Conservation (phyloP, 352 stramenopile genomes). For the Aphanomyces invadans region DNA sequence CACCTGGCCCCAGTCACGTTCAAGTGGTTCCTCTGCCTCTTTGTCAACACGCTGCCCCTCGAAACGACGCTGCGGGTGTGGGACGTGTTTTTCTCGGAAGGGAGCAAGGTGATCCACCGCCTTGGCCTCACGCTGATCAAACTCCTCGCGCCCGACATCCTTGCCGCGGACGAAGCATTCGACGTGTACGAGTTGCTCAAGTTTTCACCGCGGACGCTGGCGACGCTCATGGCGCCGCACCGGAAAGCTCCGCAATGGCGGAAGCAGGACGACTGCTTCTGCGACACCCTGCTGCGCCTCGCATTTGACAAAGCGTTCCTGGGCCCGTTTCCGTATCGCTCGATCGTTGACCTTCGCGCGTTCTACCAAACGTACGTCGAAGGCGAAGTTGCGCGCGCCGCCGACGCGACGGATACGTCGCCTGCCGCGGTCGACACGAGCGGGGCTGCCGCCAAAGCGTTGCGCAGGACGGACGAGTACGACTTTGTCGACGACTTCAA, state of each 20-base stretch:
- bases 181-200: slow-evolving; percentile 83
- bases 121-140: slow-evolving; percentile 81
- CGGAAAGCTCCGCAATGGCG: slow-evolving; percentile 27
- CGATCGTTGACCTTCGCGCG: slow-evolving; percentile 59
- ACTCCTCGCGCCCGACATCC: slow-evolving; percentile 54
- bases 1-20: slow-evolving; percentile 85
- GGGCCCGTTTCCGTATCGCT: slow-evolving; percentile 62
- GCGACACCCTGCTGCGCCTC: slow-evolving; percentile 68
- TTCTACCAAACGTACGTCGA: slow-evolving; percentile 58
- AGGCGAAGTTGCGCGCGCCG: slow-evolving; percentile 30
- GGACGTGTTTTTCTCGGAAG: slow-evolving; percentile 87
- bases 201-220: slow-evolving; percentile 53
- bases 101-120: slow-evolving; percentile 81
- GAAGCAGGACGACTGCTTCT: slow-evolving; percentile 48
- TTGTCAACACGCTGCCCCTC: slow-evolving; percentile 87
- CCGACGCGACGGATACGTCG: slow-evolving; percentile 28
- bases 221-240: slow-evolving; percentile 51
- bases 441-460: too few relatives aligned
- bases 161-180: slow-evolving; percentile 62
- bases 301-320: slow-evolving; percentile 79
- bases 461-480: slow-evolving; percentile 43
- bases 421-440: neutral
- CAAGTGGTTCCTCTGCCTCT: slow-evolving; percentile 90
- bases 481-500: slow-evolving; percentile 74
- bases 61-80: slow-evolving; percentile 85